phyloP scores from a whole-genome alignment of 2,329 filamentous ascomycete species.

The Trichoderma atroviride region DNA sequence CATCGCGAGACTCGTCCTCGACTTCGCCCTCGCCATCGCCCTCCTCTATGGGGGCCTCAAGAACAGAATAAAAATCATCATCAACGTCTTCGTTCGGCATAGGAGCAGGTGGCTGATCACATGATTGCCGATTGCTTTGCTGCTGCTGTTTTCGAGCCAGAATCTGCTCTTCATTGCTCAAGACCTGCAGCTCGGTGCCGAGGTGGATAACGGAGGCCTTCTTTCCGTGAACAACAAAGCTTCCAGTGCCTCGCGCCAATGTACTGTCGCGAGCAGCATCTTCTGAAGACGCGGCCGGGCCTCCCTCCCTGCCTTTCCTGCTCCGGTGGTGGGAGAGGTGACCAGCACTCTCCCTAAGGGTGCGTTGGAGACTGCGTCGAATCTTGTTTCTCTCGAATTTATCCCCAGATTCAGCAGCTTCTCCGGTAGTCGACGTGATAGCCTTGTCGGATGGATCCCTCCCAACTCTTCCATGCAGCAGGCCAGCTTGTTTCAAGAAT shows the following conservation, averaged over 20 bases:
- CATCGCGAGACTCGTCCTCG: constrained; percentile 45
- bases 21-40: constrained; percentile 34
- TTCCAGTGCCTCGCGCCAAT: constrained; percentile 77
- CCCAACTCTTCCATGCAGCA: constrained; percentile 52
- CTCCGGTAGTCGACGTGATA: constrained; percentile 42
- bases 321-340: constrained; percentile 69
- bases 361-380: constrained; percentile 85
- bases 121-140: constrained; percentile 39
- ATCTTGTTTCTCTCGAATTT: constrained; percentile 67
- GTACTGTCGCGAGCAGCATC: constrained; percentile 61
- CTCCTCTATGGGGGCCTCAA: constrained; percentile 48
- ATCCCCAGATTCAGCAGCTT: constrained; percentile 39
- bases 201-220: constrained; percentile 98
- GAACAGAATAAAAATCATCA: constrained; percentile 58
- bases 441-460: constrained; percentile 40
- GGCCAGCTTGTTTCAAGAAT: constrained; percentile 67
- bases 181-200: constrained; percentile 82
- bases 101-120: constrained; percentile 40
- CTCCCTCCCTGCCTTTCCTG: constrained; percentile 70
- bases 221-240: constrained; percentile 96
- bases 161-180: constrained; percentile 73
- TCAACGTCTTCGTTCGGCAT: constrained; percentile 41
- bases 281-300: constrained; percentile 36
- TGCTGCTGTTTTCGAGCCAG: constrained; percentile 61
- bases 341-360: constrained; percentile 77